Evolutionary conservation across 352 stramenopile genomes (phyloP).

Genomic region (Globisporangium nunn): DNA sequence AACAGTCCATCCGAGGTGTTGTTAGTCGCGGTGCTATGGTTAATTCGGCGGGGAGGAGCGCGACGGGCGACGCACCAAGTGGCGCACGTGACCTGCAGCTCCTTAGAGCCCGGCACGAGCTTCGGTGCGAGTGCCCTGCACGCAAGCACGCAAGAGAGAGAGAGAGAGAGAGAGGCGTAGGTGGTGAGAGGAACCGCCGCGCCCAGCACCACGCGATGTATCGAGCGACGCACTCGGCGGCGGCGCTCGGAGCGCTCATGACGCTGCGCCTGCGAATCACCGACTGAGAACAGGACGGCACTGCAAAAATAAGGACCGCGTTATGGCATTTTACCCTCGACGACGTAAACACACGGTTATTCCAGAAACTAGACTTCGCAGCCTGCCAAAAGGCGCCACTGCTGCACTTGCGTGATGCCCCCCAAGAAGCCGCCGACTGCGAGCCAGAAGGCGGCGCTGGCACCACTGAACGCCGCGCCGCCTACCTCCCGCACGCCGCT

Average conservation of each 20-base stretch:
- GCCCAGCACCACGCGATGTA: no score
- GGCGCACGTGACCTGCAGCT: conserved; percentile 40
- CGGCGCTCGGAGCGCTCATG: conserved; percentile 1
- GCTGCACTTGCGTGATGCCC: conserved; percentile 1
- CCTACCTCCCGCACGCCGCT: conserved; percentile 15
- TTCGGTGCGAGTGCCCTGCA: conserved; percentile 34
- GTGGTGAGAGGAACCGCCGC: no score
- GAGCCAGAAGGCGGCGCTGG: conserved; percentile 11
- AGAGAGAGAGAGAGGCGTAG: background rate
- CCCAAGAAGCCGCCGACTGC: conserved; percentile 11
- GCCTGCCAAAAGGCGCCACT: no score
- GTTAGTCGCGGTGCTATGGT: no score
- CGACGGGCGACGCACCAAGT: conserved; percentile 32
- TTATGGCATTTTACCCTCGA: no score
- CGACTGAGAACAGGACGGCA: no score
- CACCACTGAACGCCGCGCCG: background rate
- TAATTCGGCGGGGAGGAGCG: no score
- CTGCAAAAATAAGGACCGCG: no score
- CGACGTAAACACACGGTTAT: no score
- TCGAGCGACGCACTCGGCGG: conserved; percentile 2
- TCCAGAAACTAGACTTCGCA: no score
- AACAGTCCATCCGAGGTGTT: background rate
- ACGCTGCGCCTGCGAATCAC: no score
- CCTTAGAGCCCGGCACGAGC: conserved; percentile 50
- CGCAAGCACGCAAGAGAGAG: background rate